Percentiles rank a stretch among this genome's conserved stretches.
Conservation (phyloP, 78 protist genomes). For the Ministeria vibrans region DNA sequence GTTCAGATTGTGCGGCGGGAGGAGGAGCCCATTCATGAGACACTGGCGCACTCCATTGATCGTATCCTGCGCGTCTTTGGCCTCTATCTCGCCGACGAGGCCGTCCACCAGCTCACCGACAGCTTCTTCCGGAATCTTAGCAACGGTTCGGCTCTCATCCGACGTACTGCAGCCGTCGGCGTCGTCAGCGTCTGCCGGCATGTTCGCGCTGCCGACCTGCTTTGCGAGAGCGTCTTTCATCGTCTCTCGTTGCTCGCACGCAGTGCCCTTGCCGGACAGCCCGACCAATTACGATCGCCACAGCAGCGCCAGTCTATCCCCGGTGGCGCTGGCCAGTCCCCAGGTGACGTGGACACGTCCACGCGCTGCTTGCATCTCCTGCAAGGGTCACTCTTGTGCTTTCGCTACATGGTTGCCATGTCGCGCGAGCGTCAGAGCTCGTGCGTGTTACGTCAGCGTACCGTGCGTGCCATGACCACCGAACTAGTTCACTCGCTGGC, state of each 20-base stretch:
- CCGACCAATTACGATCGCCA: background rate
- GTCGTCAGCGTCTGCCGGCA: background rate
- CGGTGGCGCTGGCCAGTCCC: background rate
- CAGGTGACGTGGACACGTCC: background rate
- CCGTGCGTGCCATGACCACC: background rate
- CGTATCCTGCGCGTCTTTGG: background rate
- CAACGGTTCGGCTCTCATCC: background rate
- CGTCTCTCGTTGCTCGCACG: background rate
- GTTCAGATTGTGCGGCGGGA: background rate
- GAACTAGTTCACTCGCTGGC: background rate
- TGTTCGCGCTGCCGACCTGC: background rate
- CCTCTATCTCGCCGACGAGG: background rate
- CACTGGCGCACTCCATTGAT: background rate
- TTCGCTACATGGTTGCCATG: background rate
- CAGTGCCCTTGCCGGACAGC: background rate
- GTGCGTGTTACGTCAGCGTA: background rate
- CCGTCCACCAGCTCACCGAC: background rate
- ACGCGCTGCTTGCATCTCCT: background rate
- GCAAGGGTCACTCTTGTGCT: background rate
- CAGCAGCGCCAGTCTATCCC: background rate
- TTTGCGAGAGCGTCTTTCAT: background rate
- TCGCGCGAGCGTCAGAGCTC: background rate
- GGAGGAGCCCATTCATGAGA: slow-evolving; percentile 6
- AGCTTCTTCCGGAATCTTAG: background rate
- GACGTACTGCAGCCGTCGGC: background rate